These are phyloP conservation scores for Phytophthora sp. DNA, from an alignment of 352 stramenopile species.

Conservation along the genomic window DNA sequence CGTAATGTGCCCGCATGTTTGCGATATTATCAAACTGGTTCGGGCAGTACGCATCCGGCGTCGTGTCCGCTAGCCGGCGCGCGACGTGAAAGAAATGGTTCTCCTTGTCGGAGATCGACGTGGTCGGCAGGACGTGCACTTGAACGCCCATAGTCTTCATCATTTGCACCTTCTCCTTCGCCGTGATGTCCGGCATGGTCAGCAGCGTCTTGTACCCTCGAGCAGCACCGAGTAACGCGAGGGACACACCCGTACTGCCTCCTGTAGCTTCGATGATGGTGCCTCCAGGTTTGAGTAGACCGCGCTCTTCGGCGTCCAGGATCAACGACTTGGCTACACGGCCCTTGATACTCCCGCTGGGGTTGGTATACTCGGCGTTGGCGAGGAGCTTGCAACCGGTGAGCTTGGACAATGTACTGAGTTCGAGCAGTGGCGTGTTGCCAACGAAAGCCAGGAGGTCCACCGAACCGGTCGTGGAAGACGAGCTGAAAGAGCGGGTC, in stretches of 20 bases:
- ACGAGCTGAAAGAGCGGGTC: constrained; percentile 12
- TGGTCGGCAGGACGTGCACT: constrained; percentile 67
- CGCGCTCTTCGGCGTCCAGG: constrained; percentile 87
- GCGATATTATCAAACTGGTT: constrained; percentile 86
- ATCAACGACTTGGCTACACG: constrained; percentile 94
- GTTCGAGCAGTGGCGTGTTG: constrained; percentile 78
- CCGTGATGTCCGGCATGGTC: constrained; percentile 76
- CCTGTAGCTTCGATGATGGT: constrained; percentile 86
- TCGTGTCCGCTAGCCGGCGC: constrained; percentile 48
- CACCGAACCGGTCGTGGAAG: constrained; percentile 44
- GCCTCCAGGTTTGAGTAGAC: constrained; percentile 73
- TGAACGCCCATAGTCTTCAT: constrained; percentile 81
- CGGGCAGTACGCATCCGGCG: constrained; percentile 48
- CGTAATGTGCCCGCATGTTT: constrained; percentile 78
- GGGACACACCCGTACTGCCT: constrained; percentile 93
- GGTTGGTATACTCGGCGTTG: constrained; percentile 91
- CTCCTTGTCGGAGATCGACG: constrained; percentile 66
- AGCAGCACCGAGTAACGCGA: constrained; percentile 89
- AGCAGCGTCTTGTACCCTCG: constrained; percentile 86
- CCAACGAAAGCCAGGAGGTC: constrained; percentile 72
- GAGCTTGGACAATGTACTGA: constrained; percentile 67
- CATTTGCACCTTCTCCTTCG: constrained; percentile 78
- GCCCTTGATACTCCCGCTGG: constrained; percentile 94
- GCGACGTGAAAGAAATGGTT: constrained; percentile 84
- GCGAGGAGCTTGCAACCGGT: constrained; percentile 80